These are phyloP conservation scores for Puccinellia tenuiflora DNA, from an alignment of 176 grass and related monocot species.

Conservation along the genomic window DNA sequence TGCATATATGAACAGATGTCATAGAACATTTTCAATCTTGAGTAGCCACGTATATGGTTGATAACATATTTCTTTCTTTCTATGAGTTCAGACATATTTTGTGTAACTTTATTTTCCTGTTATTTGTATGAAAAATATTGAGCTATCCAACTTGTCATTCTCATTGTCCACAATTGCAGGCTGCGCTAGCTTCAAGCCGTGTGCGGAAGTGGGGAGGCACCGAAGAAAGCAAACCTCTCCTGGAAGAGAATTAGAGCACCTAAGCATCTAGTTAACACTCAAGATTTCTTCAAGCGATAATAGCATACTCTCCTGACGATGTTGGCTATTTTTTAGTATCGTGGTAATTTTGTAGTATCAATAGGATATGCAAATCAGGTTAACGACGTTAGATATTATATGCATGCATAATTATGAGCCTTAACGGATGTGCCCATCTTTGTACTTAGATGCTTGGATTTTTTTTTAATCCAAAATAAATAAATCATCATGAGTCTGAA, in stretches of 20 bases:
- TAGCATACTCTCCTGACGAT: too few species aligned
- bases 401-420: too few species aligned
- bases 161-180: slow-evolving; percentile 14
- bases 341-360: too few species aligned
- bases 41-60: not conserved
- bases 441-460: too few species aligned
- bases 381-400: too few species aligned
- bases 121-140: not conserved
- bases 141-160: not conserved
- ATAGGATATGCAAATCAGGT: too few species aligned
- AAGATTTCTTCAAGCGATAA: too few species aligned
- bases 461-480: too few species aligned
- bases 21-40: not conserved
- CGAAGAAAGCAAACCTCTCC: slow-evolving; percentile 16
- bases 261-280: not conserved
- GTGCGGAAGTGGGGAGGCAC: slow-evolving; percentile 34
- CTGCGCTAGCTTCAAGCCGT: slow-evolving; percentile 27
- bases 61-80: not conserved
- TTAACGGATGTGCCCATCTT: too few species aligned
- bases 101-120: not conserved
- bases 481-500: too few species aligned
- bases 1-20: not conserved
- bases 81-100: not conserved
- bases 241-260: not conserved
- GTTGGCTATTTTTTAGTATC: too few species aligned